Conservation (phyloP, 1,284 basidiomycete genomes). For the Sutorius eximius region DNA sequence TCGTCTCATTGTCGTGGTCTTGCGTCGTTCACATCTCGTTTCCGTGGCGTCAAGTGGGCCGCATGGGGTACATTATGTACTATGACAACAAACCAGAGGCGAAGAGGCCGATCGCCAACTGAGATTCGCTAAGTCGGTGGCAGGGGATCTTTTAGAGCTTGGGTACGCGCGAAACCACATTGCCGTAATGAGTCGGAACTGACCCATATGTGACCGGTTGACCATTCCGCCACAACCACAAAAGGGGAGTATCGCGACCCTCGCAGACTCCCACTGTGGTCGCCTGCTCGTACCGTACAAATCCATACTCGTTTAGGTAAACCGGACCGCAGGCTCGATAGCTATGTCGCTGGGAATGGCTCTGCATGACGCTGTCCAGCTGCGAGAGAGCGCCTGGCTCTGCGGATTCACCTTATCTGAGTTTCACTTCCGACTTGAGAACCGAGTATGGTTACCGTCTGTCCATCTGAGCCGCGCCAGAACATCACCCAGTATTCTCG, state of each 20-base stretch:
- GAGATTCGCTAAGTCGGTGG: conserved; percentile 25
- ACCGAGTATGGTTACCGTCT: conserved; percentile 21
- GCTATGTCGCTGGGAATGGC: background rate
- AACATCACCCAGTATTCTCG: conserved; percentile 15
- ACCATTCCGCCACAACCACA: conserved; percentile 19
- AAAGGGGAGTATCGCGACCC: conserved; percentile 1
- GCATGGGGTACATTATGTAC: conserved; percentile 17
- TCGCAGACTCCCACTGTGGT: conserved; percentile 4
- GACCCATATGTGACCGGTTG: conserved; percentile 14
- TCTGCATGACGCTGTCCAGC: background rate
- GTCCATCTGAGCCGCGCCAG: conserved; percentile 18
- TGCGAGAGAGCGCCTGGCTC: background rate
- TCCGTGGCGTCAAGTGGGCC: background rate
- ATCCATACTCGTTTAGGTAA: conserved; percentile 16
- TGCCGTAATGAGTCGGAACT: conserved; percentile 32
- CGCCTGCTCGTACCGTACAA: background rate
- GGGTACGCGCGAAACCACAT: conserved; percentile 16
- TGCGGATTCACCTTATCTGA: conserved; percentile 26
- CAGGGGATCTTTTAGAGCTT: conserved; percentile 20
- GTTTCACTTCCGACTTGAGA: conserved; percentile 12
- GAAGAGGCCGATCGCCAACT: conserved; percentile 17
- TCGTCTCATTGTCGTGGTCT: conserved; percentile 1
- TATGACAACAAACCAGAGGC: background rate
- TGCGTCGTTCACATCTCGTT: conserved; percentile 2
- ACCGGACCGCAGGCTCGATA: conserved; percentile 2